A percentile compares a stretch with the other conserved stretches of the same genome.
These are phyloP conservation scores for Pulicaria dysenterica DNA, from an alignment of 129 eudicot genomes.

Conservation along the genomic window DNA sequence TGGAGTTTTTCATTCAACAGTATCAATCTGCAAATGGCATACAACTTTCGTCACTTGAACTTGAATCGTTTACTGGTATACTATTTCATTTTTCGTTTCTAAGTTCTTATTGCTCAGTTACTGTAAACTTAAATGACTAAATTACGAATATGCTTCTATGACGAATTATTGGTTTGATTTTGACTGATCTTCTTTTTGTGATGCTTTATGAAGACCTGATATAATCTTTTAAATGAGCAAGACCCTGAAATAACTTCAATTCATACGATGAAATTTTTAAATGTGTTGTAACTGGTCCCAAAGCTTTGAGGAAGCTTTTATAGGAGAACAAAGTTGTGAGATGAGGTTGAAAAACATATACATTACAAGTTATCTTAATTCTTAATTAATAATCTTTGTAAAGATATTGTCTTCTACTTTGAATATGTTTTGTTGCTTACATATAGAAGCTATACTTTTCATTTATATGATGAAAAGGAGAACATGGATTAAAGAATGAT, in stretches of 20 bases:
- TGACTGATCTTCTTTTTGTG: neutral
- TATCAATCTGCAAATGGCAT: slow-evolving; percentile 55
- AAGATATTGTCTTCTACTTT: neutral
- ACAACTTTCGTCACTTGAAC: slow-evolving; percentile 66
- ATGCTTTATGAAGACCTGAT: slow-evolving; percentile 6
- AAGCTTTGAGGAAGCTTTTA: slow-evolving; percentile 2
- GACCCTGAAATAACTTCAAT: neutral
- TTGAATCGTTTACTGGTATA: slow-evolving; percentile 57
- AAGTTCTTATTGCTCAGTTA: too few relatives aligned
- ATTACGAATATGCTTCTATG: too few relatives aligned
- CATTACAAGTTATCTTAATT: neutral
- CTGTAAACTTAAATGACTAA: too few relatives aligned
- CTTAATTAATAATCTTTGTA: neutral
- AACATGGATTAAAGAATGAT: too few relatives aligned
- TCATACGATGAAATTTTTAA: neutral
- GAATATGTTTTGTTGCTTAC: neutral
- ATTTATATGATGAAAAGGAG: neutral
- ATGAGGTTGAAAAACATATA: neutral
- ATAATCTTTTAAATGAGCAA: neutral
- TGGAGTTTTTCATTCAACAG: slow-evolving; percentile 52
- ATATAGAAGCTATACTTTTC: neutral
- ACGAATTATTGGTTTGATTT: neutral
- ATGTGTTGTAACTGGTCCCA: neutral
- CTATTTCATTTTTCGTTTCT: neutral
- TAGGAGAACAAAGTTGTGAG: slow-evolving; percentile 3